These are phyloP conservation scores for Colletotrichum sp. DNA, from an alignment of 2,329 filamentous ascomycete species.

Conservation along the genomic window DNA sequence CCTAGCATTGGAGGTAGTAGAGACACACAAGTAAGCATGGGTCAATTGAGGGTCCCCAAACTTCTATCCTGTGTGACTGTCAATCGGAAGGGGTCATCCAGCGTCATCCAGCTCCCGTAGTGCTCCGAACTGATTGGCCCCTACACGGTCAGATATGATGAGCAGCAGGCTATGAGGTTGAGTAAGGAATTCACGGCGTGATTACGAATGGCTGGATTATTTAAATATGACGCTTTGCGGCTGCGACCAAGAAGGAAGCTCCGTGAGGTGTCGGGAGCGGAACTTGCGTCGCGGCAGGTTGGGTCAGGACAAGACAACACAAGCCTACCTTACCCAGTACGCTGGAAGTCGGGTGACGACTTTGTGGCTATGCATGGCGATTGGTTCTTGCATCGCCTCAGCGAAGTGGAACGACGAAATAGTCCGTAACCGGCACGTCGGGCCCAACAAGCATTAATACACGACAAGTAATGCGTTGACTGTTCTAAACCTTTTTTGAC, in stretches of 20 bases:
- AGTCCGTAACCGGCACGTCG: not conserved
- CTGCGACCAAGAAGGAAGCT: slow-evolving; percentile 11
- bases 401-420: not conserved
- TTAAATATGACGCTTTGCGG: not conserved
- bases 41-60: not conserved
- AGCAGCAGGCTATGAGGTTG: not conserved
- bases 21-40: slow-evolving; percentile 2
- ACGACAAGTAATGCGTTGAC: not conserved
- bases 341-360: not conserved
- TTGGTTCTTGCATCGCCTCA: not conserved
- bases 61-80: not conserved
- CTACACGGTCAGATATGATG: not conserved
- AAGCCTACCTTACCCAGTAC: not conserved
- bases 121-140: not conserved
- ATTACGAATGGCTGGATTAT: not conserved
- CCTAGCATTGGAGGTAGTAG: not conserved
- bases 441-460: not conserved
- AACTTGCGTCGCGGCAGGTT: not conserved
- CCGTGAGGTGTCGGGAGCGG: slow-evolving; percentile 1
- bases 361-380: not conserved
- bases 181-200: not conserved
- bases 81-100: not conserved
- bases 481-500: not conserved
- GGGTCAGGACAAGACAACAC: not conserved
- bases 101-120: not conserved